Evolutionary conservation across 441 rosid genomes (phyloP).

Genomic region (Bruguiera hainesii): DNA sequence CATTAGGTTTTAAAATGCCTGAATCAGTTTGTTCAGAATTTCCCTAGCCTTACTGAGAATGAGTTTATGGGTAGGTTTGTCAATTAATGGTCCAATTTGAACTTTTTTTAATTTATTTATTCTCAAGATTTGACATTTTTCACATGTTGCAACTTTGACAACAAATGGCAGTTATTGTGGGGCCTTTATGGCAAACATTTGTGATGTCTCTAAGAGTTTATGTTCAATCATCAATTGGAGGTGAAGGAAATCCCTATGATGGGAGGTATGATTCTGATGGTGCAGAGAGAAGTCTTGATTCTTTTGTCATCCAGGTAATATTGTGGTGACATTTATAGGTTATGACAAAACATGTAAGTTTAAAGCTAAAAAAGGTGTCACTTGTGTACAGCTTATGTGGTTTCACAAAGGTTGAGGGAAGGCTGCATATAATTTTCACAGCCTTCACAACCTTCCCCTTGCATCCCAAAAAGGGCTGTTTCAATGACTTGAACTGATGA

Average conservation of each 20-base stretch:
- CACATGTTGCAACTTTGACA: slow-evolving; percentile 10
- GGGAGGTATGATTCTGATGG: slow-evolving; percentile 98
- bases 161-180: slow-evolving; percentile 59
- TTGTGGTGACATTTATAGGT: slow-evolving; percentile 11
- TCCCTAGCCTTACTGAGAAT: slow-evolving; percentile 59
- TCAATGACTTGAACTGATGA: too few relatives aligned
- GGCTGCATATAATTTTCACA: too few relatives aligned
- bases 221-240: slow-evolving; percentile 67
- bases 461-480: too few relatives aligned
- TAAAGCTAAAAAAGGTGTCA: too few relatives aligned
- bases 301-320: slow-evolving; percentile 84
- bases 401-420: too few relatives aligned
- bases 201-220: slow-evolving; percentile 73
- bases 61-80: slow-evolving; percentile 65
- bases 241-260: slow-evolving; percentile 69
- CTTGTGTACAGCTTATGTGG: too few relatives aligned
- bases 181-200: slow-evolving; percentile 92
- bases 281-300: slow-evolving; percentile 89
- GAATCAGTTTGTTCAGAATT: slow-evolving; percentile 89
- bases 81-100: background rate
- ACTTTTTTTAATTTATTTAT: background rate
- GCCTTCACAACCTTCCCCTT: too few relatives aligned
- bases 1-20: slow-evolving; percentile 84
- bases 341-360: background rate
- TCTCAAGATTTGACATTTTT: slow-evolving; percentile 7